Conservation (phyloP, 2,329 filamentous ascomycete species). For the Beauveria rudraprayagi region DNA sequence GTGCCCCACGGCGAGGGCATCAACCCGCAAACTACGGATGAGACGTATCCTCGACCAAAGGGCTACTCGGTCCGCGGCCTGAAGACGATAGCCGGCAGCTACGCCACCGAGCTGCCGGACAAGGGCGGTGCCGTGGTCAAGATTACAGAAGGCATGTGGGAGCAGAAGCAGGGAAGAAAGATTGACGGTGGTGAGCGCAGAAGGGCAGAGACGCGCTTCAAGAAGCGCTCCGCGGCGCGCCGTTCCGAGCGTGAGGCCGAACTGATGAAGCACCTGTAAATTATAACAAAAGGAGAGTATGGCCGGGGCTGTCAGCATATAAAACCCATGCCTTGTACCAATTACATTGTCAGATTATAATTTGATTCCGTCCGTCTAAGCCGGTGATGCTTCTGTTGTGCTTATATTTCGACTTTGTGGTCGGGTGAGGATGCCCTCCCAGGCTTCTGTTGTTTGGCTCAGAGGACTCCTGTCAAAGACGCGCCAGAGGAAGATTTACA, state of each 20-base stretch:
- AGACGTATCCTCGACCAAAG: constrained; percentile 22
- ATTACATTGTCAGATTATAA: constrained; percentile 2
- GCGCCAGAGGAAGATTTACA: too few relatives aligned
- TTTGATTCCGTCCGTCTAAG: background rate
- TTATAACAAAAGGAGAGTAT: background rate
- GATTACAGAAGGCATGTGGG: constrained; percentile 86
- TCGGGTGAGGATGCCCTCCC: too few relatives aligned
- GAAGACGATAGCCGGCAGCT: constrained; percentile 66
- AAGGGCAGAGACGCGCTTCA: constrained; percentile 76
- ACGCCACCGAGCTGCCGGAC: constrained; percentile 60
- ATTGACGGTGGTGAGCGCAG: constrained; percentile 94
- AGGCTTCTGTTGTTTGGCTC: too few relatives aligned
- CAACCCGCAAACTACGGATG: constrained; percentile 11
- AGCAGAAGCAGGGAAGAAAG: constrained; percentile 78
- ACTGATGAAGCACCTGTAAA: constrained; percentile 24
- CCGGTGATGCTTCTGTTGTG: background rate
- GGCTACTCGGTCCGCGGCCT: constrained; percentile 59
- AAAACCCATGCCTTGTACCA: constrained; percentile 5
- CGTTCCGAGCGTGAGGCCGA: constrained; percentile 54
- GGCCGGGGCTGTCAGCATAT: background rate
- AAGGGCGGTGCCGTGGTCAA: constrained; percentile 57
- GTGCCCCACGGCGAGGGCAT: constrained; percentile 38
- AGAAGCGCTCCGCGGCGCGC: constrained; percentile 72
- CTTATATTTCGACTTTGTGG: background rate
- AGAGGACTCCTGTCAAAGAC: too few relatives aligned